A percentile compares a stretch with the other conserved stretches of the same genome.
phyloP scores from a whole-genome alignment of 345 rosid species.

The Camelina laxa region DNA sequence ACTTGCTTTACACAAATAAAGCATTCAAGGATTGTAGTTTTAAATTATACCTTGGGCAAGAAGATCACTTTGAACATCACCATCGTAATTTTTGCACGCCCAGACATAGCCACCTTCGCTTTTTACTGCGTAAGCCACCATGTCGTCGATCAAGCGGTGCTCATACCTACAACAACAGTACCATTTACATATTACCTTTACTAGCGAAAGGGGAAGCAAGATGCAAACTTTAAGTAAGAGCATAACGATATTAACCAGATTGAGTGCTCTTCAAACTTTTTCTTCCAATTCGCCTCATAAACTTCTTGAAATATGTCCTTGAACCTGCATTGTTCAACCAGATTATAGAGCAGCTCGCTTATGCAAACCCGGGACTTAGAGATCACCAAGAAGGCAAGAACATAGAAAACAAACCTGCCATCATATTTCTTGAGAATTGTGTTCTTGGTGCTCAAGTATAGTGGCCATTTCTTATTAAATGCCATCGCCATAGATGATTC shows the following conservation, averaged over 20 bases:
- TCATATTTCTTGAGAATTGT: conserved; percentile 97
- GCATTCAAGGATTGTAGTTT: background rate
- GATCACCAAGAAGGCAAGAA: conserved; percentile 6
- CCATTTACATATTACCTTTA: background rate
- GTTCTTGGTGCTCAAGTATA: conserved; percentile 96
- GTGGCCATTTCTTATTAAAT: conserved; percentile 88
- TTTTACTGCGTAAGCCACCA: conserved; percentile 96
- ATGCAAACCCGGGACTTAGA: background rate
- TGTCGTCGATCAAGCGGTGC: conserved; percentile 98
- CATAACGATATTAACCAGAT: conserved; percentile 65
- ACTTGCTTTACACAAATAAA: background rate
- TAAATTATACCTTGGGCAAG: conserved; percentile 83
- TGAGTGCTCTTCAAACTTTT: conserved; percentile 85
- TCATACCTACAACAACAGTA: conserved; percentile 68
- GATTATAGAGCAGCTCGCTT: conserved; percentile 15
- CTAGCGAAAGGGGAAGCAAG: background rate
- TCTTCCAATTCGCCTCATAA: conserved; percentile 90
- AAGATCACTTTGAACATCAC: conserved; percentile 98
- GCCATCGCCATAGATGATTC: conserved; percentile 94
- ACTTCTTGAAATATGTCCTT: conserved; percentile 97
- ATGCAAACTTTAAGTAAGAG: conserved; percentile 10
- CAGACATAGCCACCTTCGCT: conserved; percentile 99
- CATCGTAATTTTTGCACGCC: conserved; percentile 99
- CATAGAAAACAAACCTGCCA: conserved; percentile 72
- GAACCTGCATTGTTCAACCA: conserved; percentile 59